These are phyloP conservation scores for Soucietia sequanensis DNA, from an alignment of 805 yeast genomes.

Conservation along the genomic window DNA sequence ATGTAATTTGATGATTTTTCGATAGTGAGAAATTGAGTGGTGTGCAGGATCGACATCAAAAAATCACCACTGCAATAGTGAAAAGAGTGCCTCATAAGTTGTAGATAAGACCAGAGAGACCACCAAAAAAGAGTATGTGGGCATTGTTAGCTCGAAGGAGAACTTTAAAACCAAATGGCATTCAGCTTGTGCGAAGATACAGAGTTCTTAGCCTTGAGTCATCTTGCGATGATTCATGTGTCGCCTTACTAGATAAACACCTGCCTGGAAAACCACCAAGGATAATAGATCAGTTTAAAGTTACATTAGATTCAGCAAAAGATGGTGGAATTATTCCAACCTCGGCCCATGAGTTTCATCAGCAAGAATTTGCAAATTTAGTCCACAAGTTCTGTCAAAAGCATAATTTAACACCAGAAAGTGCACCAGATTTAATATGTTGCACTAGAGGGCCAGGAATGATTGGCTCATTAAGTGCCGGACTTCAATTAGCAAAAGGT, in stretches of 20 bases:
- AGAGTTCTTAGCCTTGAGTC: slow-evolving; percentile 84
- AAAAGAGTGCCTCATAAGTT: too few relatives aligned
- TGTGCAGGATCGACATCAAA: too few relatives aligned
- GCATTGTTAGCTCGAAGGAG: slow-evolving; percentile 1
- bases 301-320: slow-evolving; percentile 61
- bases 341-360: slow-evolving; percentile 79
- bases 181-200: slow-evolving; percentile 37
- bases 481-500: slow-evolving; percentile 84
- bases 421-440: slow-evolving; percentile 71
- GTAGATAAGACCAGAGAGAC: too few relatives aligned
- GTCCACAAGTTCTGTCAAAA: slow-evolving; percentile 44
- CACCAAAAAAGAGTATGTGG: too few relatives aligned
- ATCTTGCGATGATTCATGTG: slow-evolving; percentile 95
- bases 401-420: slow-evolving; percentile 24
- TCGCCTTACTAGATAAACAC: slow-evolving; percentile 64
- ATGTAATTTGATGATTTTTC: too few relatives aligned
- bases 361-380: slow-evolving; percentile 50
- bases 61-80: too few relatives aligned
- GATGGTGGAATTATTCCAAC: slow-evolving; percentile 90
- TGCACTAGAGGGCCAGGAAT: slow-evolving; percentile 97
- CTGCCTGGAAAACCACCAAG: slow-evolving; percentile 37
- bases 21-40: too few relatives aligned
- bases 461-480: slow-evolving; percentile 83
- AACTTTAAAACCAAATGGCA: too few relatives aligned
- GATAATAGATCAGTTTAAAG: slow-evolving; percentile 57